Conservation (phyloP, 768 basidiomycete genomes). For the Rhizopogon salebrosus region DNA sequence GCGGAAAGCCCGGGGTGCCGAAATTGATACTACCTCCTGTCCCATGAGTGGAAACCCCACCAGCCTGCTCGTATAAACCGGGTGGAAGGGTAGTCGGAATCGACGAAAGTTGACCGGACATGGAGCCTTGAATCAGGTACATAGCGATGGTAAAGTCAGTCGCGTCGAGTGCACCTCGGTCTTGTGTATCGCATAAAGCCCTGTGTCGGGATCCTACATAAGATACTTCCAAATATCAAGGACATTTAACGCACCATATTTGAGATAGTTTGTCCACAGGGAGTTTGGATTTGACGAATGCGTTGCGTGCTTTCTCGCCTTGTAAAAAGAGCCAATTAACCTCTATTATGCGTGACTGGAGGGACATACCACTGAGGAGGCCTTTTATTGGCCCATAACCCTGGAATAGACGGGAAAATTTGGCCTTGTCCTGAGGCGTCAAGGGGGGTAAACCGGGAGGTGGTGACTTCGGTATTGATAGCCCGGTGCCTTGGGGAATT, state of each 20-base stretch:
- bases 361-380: constrained; percentile 61
- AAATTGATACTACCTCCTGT: constrained; percentile 57
- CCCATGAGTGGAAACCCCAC: constrained; percentile 41
- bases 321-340: background rate
- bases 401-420: constrained; percentile 77
- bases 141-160: constrained; percentile 94
- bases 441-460: constrained; percentile 57
- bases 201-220: constrained; percentile 34
- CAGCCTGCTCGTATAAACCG: constrained; percentile 80
- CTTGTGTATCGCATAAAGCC: constrained; percentile 93
- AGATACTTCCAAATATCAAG: background rate
- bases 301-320: constrained; percentile 86
- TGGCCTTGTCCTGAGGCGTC: constrained; percentile 75
- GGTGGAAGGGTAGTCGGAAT: constrained; percentile 77
- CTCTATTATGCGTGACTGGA: background rate
- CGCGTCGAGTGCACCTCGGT: constrained; percentile 81
- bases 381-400: constrained; percentile 70
- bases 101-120: constrained; percentile 70
- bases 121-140: constrained; percentile 92
- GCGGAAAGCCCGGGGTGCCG: constrained; percentile 52
- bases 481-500: constrained; percentile 50
- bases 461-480: constrained; percentile 60
- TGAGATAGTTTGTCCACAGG: constrained; percentile 82
- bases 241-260: constrained; percentile 66
- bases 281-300: constrained; percentile 90